Percentiles rank a stretch among this genome's conserved stretches.
Conservation (phyloP, 2,329 filamentous ascomycete species). For the Arthrobotrys musiformis region DNA sequence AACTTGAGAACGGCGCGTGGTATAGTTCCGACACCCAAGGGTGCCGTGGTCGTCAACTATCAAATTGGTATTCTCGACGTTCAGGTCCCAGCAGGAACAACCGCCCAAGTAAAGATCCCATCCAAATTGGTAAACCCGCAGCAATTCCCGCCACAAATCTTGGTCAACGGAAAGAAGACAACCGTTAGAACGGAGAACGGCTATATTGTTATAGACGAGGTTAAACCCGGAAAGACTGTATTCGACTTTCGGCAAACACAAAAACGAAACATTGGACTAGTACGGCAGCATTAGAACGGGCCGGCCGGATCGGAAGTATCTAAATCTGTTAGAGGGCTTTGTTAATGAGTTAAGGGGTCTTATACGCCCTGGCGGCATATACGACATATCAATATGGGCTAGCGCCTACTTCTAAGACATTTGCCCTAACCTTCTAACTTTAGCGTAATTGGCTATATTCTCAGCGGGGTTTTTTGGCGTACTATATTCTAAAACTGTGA, state of each 20-base stretch:
- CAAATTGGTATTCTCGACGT: not conserved
- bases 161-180: not conserved
- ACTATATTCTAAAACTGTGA: too few relatives aligned
- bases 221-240: not conserved
- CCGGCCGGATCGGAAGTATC: too few relatives aligned
- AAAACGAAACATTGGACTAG: not conserved
- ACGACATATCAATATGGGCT: not conserved
- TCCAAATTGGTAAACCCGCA: not conserved
- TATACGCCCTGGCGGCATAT: not conserved
- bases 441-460: too few relatives aligned
- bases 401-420: not conserved
- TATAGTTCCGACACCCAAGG: slow-evolving; percentile 3
- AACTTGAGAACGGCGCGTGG: not conserved
- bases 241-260: not conserved
- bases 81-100: slow-evolving; percentile 2
- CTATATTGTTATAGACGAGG: not conserved
- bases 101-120: slow-evolving; percentile 1
- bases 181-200: not conserved
- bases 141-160: not conserved
- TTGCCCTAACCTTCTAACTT: too few relatives aligned
- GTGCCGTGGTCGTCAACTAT: not conserved
- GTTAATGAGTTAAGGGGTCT: too few relatives aligned
- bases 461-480: not conserved
- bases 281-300: too few relatives aligned
- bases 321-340: too few relatives aligned